These are phyloP conservation scores for Penicillium dipodomyicola DNA, from an alignment of 495 filamentous ascomycete species.

Conservation along the genomic window DNA sequence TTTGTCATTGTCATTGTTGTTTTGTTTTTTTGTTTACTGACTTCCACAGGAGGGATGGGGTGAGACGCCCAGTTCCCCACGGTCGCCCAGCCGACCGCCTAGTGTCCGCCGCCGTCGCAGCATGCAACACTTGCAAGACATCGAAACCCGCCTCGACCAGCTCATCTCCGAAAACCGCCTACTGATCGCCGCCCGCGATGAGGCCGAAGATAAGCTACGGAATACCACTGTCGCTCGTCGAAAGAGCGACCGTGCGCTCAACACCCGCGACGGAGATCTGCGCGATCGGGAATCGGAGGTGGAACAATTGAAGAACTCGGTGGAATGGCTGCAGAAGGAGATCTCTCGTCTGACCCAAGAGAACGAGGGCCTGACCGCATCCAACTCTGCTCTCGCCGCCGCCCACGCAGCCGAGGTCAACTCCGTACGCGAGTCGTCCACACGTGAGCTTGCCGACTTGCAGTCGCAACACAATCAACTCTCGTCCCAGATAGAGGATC, in stretches of 20 bases:
- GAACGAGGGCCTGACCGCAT: constrained; percentile 68
- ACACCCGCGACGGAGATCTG: constrained; percentile 54
- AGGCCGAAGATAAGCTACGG: constrained; percentile 61
- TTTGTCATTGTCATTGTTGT: constrained; percentile 10
- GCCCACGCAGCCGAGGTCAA: constrained; percentile 65
- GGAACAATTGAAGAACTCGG: constrained; percentile 68
- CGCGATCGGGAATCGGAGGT: constrained; percentile 72
- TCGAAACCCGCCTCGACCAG: constrained; percentile 73
- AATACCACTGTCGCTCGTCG: constrained; percentile 54
- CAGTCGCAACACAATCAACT: constrained; percentile 58
- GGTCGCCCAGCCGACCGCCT: constrained; percentile 91
- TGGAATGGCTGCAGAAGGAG: constrained; percentile 77
- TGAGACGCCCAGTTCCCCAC: constrained; percentile 84
- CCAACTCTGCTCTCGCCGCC: constrained; percentile 63
- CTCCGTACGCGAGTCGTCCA: constrained; percentile 49
- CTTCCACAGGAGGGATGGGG: constrained; percentile 81
- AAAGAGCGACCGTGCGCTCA: constrained; percentile 55
- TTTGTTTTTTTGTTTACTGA: constrained; percentile 32
- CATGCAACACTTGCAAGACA: constrained; percentile 85
- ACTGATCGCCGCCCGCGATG: constrained; percentile 66
- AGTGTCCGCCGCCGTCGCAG: constrained; percentile 94
- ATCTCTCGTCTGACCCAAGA: constrained; percentile 68
- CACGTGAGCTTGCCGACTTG: constrained; percentile 62
- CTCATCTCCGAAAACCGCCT: constrained; percentile 76
- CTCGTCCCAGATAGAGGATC: constrained; percentile 60